Conservation (phyloP, 2,329 filamentous ascomycete species). For the Fusarium coffeatum region DNA sequence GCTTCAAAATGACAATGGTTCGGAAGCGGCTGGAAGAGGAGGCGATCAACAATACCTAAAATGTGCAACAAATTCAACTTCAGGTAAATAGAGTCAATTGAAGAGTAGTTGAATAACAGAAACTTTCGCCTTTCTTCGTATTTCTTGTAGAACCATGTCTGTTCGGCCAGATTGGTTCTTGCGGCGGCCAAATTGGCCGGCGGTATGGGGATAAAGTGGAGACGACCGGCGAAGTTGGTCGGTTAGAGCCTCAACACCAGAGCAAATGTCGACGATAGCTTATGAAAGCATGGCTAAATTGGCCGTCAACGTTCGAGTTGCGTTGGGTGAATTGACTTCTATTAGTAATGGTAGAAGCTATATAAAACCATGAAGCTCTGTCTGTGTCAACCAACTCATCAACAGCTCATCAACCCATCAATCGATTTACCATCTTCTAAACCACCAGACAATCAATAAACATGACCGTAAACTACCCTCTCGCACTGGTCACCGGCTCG, state of each 20-base stretch:
- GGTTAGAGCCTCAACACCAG: background rate
- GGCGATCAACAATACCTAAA: too few species aligned
- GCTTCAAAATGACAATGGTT: too few species aligned
- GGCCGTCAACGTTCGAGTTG: too few species aligned
- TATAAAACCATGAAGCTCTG: background rate
- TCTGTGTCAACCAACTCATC: background rate
- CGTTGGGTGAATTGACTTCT: too few species aligned
- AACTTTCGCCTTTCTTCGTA: too few species aligned
- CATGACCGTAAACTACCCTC: conserved; percentile 14
- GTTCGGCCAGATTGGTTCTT: background rate
- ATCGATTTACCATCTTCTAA: background rate
- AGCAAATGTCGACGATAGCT: too few species aligned
- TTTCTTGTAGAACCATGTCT: background rate
- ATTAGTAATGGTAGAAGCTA: too few species aligned
- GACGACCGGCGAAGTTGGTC: background rate
- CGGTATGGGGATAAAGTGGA: background rate
- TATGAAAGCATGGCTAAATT: background rate
- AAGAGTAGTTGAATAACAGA: too few species aligned
- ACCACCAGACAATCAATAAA: background rate
- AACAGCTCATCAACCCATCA: background rate
- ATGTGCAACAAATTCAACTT: too few species aligned
- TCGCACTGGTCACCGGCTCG: conserved; percentile 42
- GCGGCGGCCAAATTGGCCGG: background rate
- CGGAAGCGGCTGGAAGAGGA: too few species aligned
- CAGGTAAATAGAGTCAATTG: too few species aligned